phyloP scores from a whole-genome alignment of 2,329 filamentous ascomycete species.

The Westerdykella aurantiaca region DNA sequence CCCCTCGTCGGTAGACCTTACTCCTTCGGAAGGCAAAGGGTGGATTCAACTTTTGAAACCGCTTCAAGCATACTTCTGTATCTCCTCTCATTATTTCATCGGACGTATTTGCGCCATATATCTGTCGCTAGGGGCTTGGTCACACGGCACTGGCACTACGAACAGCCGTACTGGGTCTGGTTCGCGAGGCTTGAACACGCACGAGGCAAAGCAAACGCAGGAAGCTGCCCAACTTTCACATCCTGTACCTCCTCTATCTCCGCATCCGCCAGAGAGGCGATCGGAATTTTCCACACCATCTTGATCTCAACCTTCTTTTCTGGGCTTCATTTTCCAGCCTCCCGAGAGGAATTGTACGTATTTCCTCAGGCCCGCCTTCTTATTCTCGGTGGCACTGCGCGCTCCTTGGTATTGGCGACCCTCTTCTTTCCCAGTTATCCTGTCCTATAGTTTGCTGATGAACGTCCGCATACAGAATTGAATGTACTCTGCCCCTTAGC shows the following conservation, averaged over 20 bases:
- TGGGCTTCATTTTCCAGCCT: constrained; percentile 26
- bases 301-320: constrained; percentile 29
- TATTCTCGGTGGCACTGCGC: constrained; percentile 8
- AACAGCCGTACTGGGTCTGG: constrained; percentile 23
- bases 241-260: constrained; percentile 34
- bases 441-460: constrained; percentile 34
- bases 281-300: constrained; percentile 25
- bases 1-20: no score
- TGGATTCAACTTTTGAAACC: no score
- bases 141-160: constrained; percentile 16
- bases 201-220: constrained; percentile 17
- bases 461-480: constrained; percentile 29
- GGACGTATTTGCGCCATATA: constrained; percentile 16
- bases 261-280: constrained; percentile 40
- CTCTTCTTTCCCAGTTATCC: constrained; percentile 5
- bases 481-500: constrained; percentile 35
- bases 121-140: constrained; percentile 20
- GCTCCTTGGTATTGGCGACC: constrained; percentile 10
- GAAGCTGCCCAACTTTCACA: constrained; percentile 26
- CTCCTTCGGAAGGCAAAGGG: no score
- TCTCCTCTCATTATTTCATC: constrained; percentile 11
- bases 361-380: constrained; percentile 28
- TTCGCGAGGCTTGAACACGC: constrained; percentile 17
- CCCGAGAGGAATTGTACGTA: constrained; percentile 38
- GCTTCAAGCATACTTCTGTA: constrained; percentile 1